Conservation (phyloP, 371 early-diverging fungal species). For the Mucor racemosus region DNA sequence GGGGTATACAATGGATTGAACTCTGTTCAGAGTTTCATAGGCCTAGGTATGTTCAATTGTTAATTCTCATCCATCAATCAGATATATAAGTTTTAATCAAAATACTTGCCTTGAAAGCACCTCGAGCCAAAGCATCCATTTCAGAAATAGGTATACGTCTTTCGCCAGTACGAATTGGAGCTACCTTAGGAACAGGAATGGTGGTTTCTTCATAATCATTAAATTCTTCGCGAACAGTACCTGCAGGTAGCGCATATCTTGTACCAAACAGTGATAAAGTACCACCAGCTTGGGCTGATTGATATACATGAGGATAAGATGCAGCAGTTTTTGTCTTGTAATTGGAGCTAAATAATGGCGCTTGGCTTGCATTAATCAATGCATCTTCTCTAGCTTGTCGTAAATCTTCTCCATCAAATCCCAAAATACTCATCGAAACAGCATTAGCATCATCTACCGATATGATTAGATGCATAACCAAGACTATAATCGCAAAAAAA, state of each 20-base stretch:
- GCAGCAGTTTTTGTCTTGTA: constrained; percentile 38
- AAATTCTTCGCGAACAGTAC: constrained; percentile 66
- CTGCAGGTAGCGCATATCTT: constrained; percentile 72
- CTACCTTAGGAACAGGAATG: constrained; percentile 72
- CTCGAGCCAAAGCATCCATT: constrained; percentile 75
- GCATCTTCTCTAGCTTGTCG: constrained; percentile 62
- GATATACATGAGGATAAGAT: constrained; percentile 66
- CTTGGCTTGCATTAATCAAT: constrained; percentile 42
- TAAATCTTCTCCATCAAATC: constrained; percentile 56
- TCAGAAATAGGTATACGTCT: constrained; percentile 63
- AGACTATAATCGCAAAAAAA: neutral
- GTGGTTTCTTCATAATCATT: constrained; percentile 83
- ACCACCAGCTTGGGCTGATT: constrained; percentile 55
- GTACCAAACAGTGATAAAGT: constrained; percentile 67
- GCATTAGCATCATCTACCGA: constrained; percentile 53
- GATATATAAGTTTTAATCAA: neutral
- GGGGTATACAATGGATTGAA: constrained; percentile 95
- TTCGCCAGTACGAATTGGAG: constrained; percentile 65
- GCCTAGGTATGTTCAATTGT: constrained; percentile 35
- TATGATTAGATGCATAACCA: neutral
- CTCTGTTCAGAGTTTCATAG: constrained; percentile 89
- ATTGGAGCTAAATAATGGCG: constrained; percentile 47
- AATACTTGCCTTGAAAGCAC: constrained; percentile 71
- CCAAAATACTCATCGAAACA: constrained; percentile 58
- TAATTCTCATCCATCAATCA: neutral